These are phyloP conservation scores for Pyrus bretschneideri DNA, from an alignment of 306 rosid species.

Conservation along the genomic window DNA sequence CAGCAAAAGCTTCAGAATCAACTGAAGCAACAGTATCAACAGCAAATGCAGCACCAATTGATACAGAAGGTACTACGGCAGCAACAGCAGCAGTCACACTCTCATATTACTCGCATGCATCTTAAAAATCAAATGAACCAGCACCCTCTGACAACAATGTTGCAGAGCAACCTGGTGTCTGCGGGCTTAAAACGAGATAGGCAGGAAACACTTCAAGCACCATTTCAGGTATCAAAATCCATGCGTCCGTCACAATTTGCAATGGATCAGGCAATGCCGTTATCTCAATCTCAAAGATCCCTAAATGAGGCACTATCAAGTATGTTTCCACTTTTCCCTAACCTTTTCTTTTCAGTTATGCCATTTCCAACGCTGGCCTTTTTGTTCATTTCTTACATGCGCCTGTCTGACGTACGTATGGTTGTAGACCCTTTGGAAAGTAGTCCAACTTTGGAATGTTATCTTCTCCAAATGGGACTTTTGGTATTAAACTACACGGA, in stretches of 20 bases:
- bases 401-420: background rate
- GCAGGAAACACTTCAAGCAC: constrained; percentile 52
- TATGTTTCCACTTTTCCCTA: background rate
- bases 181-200: constrained; percentile 24
- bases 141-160: too few species aligned
- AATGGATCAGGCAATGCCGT: constrained; percentile 49
- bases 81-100: constrained; percentile 4
- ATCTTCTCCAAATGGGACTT: background rate
- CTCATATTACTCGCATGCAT: too few species aligned
- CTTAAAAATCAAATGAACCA: too few species aligned
- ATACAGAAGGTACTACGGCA: constrained; percentile 15
- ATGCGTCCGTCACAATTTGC: constrained; percentile 49
- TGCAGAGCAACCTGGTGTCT: too few species aligned
- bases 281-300: constrained; percentile 53
- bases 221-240: constrained; percentile 34
- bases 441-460: background rate
- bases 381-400: background rate
- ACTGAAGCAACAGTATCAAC: constrained; percentile 41
- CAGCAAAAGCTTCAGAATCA: constrained; percentile 37
- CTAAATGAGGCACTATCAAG: constrained; percentile 47
- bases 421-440: too few species aligned
- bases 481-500: too few species aligned
- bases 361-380: constrained; percentile 2
- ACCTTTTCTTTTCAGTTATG: background rate
- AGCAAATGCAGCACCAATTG: constrained; percentile 31